Evolutionary conservation across 805 yeast genomes (phyloP).

Genomic region (Myxozyma melibiosi): DNA sequence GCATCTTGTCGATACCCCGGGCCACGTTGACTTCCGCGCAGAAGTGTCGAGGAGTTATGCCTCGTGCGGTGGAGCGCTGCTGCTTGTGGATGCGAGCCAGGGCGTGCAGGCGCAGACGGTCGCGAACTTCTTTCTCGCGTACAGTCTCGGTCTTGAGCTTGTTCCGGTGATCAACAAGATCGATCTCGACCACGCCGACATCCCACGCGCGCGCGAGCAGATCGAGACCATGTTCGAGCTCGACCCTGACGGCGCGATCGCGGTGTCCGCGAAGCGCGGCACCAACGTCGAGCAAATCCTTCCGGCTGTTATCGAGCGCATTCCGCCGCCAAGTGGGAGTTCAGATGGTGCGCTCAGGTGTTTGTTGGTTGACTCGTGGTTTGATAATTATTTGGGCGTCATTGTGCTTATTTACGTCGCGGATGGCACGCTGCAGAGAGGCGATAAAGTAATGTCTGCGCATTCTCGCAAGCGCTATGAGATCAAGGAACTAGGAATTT

Average conservation of each 20-base stretch:
- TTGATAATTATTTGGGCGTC: slow-evolving; percentile 89
- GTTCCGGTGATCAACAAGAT: slow-evolving; percentile 91
- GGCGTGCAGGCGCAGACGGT: slow-evolving; percentile 97
- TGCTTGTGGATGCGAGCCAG: slow-evolving; percentile 91
- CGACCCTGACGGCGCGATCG: slow-evolving; percentile 69
- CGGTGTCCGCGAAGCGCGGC: slow-evolving; percentile 93
- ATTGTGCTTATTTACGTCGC: slow-evolving; percentile 80
- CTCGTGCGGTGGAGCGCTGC: slow-evolving; percentile 90
- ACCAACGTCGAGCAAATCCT: slow-evolving; percentile 72
- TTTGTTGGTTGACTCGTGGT: slow-evolving; percentile 96
- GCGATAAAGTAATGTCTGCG: slow-evolving; percentile 74
- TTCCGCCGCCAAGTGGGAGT: slow-evolving; percentile 77
- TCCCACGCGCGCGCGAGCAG: slow-evolving; percentile 77
- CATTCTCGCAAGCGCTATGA: slow-evolving; percentile 79
- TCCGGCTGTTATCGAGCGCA: slow-evolving; percentile 76
- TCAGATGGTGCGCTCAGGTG: slow-evolving; percentile 60
- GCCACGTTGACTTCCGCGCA: slow-evolving; percentile 93
- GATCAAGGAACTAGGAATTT: slow-evolving; percentile 88
- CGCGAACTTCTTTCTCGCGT: slow-evolving; percentile 92
- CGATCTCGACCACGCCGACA: slow-evolving; percentile 85
- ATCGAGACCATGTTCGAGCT: slow-evolving; percentile 83
- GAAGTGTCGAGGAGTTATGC: slow-evolving; percentile 95
- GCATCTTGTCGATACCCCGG: slow-evolving; percentile 95
- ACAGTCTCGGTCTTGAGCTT: slow-evolving; percentile 75
- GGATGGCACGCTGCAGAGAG: slow-evolving; percentile 77